Evolutionary conservation across 768 basidiomycete species (phyloP).

Genomic region (Crepidotus variabilis): DNA sequence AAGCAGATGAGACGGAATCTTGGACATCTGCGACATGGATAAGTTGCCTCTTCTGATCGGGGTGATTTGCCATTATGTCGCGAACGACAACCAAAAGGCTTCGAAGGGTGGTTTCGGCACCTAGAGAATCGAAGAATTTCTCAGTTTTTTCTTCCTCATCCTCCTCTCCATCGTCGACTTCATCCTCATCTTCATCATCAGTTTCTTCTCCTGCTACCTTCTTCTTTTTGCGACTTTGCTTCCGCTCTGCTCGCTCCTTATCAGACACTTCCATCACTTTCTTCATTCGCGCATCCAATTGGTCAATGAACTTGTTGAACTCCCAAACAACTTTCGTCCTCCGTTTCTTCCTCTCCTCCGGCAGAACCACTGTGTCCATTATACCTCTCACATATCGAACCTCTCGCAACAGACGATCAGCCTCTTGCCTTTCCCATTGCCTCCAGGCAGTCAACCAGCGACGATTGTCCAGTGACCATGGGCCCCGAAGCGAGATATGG

Average conservation of each 20-base stretch:
- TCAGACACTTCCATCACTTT: background rate
- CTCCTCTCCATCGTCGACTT: background rate
- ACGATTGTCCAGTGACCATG: background rate
- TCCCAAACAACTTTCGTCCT: conserved; percentile 8
- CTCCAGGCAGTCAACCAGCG: background rate
- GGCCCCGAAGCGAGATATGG: background rate
- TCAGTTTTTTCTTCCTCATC: background rate
- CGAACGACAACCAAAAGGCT: background rate
- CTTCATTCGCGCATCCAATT: conserved; percentile 2
- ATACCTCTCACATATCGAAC: background rate
- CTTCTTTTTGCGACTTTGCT: background rate
- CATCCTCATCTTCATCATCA: background rate
- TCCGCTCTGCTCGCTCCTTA: background rate
- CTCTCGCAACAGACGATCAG: background rate
- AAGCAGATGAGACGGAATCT: conserved; percentile 1
- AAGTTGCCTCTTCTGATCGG: background rate
- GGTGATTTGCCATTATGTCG: background rate
- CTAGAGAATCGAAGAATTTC: background rate
- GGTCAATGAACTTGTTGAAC: conserved; percentile 4
- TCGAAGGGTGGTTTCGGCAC: background rate
- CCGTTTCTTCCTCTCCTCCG: conserved; percentile 4
- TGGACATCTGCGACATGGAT: conserved; percentile 8
- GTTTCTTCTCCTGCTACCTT: too few species aligned
- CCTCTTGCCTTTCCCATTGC: background rate
- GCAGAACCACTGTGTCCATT: background rate